These are phyloP conservation scores for Tricholoma terreum DNA, from an alignment of 768 basidiomycete genomes.

Conservation along the genomic window DNA sequence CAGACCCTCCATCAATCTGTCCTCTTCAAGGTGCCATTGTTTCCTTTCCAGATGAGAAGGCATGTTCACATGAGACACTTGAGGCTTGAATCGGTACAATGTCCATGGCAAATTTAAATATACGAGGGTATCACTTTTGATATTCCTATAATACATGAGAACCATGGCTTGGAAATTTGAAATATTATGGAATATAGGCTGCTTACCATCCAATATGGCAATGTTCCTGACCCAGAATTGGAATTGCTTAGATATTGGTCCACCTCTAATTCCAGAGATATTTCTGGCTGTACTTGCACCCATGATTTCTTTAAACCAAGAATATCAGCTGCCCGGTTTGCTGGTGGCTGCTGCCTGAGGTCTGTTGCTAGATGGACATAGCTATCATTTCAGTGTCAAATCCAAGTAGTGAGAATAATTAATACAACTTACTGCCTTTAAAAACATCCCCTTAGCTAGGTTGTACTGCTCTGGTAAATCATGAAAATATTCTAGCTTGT, in stretches of 20 bases:
- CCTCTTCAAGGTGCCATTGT: conserved; percentile 4
- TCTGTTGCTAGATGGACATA: background rate
- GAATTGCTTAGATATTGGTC: background rate
- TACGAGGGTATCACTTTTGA: background rate
- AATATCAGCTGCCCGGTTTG: conserved; percentile 1
- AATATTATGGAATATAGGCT: background rate
- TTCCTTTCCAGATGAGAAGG: conserved; percentile 11
- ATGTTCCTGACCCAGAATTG: background rate
- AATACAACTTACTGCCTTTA: background rate
- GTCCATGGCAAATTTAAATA: conserved; percentile 6
- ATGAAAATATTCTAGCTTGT: conserved; percentile 6
- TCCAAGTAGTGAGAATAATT: background rate
- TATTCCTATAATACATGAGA: background rate
- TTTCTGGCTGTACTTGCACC: background rate
- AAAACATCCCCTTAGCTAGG: background rate
- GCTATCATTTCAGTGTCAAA: background rate
- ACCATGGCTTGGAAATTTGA: background rate
- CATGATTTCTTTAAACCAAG: background rate
- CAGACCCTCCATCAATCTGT: conserved; percentile 7
- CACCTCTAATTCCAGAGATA: background rate
- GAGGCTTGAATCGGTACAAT: conserved; percentile 9
- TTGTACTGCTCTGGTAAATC: background rate
- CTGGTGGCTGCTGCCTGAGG: background rate
- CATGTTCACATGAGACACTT: conserved; percentile 6
- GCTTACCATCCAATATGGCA: conserved; percentile 1